phyloP scores from a whole-genome alignment of 306 rosid genomes.

The Trichosanthes truncata region DNA sequence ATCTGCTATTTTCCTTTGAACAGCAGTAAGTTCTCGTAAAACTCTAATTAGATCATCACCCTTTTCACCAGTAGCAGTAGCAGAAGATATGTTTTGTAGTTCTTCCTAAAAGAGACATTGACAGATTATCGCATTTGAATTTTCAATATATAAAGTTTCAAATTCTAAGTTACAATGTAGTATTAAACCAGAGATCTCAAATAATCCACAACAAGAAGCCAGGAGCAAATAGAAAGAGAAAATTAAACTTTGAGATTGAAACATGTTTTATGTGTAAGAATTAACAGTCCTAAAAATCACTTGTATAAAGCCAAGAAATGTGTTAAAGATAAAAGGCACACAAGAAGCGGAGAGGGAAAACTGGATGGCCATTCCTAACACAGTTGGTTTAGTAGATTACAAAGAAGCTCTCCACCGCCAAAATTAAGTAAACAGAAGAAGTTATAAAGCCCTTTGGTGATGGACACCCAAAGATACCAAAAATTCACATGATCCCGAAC shows the following conservation, averaged over 20 bases:
- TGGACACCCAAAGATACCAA: not conserved
- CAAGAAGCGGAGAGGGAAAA: not conserved
- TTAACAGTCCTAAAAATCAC: not conserved
- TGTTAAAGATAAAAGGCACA: not conserved
- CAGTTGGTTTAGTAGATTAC: not conserved
- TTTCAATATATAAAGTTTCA: not conserved
- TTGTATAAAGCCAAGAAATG: not conserved
- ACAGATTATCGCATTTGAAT: not conserved
- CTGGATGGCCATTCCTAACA: not conserved
- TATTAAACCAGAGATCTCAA: not conserved
- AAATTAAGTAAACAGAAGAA: not conserved
- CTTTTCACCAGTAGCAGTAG: constrained; percentile 53
- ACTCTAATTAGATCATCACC: constrained; percentile 80
- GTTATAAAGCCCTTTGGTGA: not conserved
- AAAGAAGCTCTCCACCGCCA: constrained; percentile 3
- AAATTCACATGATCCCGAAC: not conserved
- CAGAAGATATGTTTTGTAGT: constrained; percentile 39
- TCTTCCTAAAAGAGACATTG: constrained; percentile 34
- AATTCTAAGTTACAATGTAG: not conserved
- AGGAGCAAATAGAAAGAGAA: not conserved
- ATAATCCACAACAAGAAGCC: not conserved
- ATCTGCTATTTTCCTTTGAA: constrained; percentile 86
- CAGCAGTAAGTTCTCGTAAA: constrained; percentile 72
- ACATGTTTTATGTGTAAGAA: not conserved
- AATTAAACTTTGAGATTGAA: not conserved